Base-by-base conservation (phyloP, 2,329 filamentous ascomycete species). In the Fusarium annulatum region DNA sequence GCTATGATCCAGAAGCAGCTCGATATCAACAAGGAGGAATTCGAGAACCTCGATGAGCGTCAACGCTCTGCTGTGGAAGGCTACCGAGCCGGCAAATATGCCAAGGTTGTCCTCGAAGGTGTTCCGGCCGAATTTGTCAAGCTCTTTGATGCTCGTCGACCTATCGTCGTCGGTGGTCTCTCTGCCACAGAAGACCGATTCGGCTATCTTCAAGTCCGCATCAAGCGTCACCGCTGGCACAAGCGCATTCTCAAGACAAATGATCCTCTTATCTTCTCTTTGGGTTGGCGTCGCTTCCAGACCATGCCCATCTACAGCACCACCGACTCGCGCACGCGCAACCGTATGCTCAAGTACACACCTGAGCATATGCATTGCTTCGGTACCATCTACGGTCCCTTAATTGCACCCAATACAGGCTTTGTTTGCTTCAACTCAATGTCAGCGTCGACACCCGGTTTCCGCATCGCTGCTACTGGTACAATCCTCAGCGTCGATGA, bases 331-430 rank as follows among this genome's bases (percentile, higher is more conserved):
- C 91, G 96, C 76, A 97, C 94, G 33, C 89, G 96, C 72, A 98
- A 98, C 84, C 92, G 96, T 64, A 98, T 99, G 96, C 89, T 99
- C 71, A 99, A 99, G 83, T 99, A 99, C 83, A 98, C 96, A 0
- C 97, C 96, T 1, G 97, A 99, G 86, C 96, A 99, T 81, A 98
- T 98, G 95, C 96, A 98, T 85, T 99, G 97, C 85, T 97, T 97
- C 81, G 96, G 90, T 45, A 97, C 95, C 57, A 95, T 98, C 83
- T 98, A 97, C 79, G 96, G 95, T 0, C 96, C 97, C 1, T 90
- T 99, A 12, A 94, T 98, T 68, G 95, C 96, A 2, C 96, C 97
- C 18, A 98, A 97, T 82, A 97, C 96, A 5, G 95, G 96, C 67
- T 98, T 99, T 84, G 95, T 94, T 76, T 96, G 93, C 82, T 94